Conservation (phyloP, 208 protist genomes). For the Leishmania arabica region DNA sequence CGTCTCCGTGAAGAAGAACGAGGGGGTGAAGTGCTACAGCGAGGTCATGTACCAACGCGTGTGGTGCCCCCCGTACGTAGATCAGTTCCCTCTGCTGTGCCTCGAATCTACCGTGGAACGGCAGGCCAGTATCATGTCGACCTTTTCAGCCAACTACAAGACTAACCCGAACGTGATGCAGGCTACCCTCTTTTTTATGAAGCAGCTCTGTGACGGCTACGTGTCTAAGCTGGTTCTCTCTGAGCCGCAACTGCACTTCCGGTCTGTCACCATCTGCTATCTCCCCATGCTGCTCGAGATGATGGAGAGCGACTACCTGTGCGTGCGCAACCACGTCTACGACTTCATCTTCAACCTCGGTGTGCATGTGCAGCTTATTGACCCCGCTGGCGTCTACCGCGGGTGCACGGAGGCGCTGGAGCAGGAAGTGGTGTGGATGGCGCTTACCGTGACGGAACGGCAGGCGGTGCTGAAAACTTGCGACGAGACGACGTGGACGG, state of each 20-base stretch:
- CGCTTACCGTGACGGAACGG: conserved; percentile 57
- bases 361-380: conserved; percentile 85
- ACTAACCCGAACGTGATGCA: conserved; percentile 62
- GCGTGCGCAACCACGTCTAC: conserved; percentile 88
- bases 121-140: conserved; percentile 63
- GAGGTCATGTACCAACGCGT: conserved; percentile 35
- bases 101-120: conserved; percentile 62
- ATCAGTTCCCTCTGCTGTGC: conserved; percentile 76
- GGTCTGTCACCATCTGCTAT: conserved; percentile 81
- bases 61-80: conserved; percentile 54
- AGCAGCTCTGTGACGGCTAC: conserved; percentile 86
- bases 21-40: conserved; percentile 22
- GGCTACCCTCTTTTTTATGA: conserved; percentile 79
- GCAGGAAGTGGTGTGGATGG: conserved; percentile 81
- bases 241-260: conserved; percentile 68
- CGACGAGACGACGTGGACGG: conserved; percentile 77
- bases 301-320: conserved; percentile 89
- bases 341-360: conserved; percentile 84
- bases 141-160: conserved; percentile 75
- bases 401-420: conserved; percentile 79
- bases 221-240: conserved; percentile 77
- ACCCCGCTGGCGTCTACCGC: conserved; percentile 58
- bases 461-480: conserved; percentile 56
- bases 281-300: conserved; percentile 73
- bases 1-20: conserved; percentile 30